Base-by-base conservation (phyloP, 177 flowering plant species). In the Vitis hybrid region DNA sequence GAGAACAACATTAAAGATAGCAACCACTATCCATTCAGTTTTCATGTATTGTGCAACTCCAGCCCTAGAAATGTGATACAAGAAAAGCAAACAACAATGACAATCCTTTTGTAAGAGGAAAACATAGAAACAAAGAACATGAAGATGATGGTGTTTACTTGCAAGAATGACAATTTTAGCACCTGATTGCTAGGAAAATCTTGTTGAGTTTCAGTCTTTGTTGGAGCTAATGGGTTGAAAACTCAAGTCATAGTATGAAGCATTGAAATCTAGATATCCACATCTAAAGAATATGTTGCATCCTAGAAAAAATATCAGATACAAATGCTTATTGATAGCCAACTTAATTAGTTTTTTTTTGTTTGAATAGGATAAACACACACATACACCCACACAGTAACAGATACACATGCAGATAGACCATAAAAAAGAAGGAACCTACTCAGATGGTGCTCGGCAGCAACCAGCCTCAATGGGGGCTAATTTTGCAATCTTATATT, bases 41-140 rank as follows among this genome's bases (percentile, higher is more conserved):
- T 89, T 93, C 98, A 95, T 90, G 83, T 93, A 91, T 61, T 95
- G 93, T 67, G 99, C 98, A 62, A 93, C 98, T 70, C 98, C 97
- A 68, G 97, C 99, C 85, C 99, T 95, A 76, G 9, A 73, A 77
- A 48, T 8, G 62, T 21, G 26, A 66, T 23, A 30, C 4, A 64
- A 45, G 32, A 17, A 52, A 68, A 73, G 40, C 18, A 58, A 49
- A 57, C 48, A 54, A 3, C 0, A 62, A 57, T 19, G 34, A 62
- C 18, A 50, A 63, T 17, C 49, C 4, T n/a, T 65, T 2, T 57
- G 55, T 21, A 54, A 23, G 8, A 50, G 66, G 40, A 57, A 18
- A 19, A 52, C 21, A 13, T 23, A 51, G 19, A 18, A 21, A 56
- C 9, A 34, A 8, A 34, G 45, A 34, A 34, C 45, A 5, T 23